These are phyloP conservation scores for Chrysanthemum lavandulifolium DNA, from an alignment of 129 eudicot species.

Conservation along the genomic window DNA sequence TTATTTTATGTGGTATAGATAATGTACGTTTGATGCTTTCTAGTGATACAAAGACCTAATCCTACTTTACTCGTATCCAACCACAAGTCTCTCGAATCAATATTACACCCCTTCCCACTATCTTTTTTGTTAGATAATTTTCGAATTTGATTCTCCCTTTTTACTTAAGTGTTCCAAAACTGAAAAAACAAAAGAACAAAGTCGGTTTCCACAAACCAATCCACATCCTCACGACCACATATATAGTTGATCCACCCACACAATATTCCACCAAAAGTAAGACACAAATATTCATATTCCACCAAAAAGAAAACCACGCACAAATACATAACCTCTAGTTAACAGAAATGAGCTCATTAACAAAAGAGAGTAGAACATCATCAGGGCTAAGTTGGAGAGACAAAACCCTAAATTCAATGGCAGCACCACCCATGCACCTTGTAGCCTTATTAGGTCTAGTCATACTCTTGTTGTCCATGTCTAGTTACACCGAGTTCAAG, in stretches of 20 bases:
- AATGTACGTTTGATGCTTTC: too few species aligned
- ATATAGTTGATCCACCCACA: slow-evolving; percentile 12
- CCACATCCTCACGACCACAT: slow-evolving; percentile 11
- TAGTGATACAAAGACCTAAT: slow-evolving; percentile 1
- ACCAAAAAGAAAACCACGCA: slow-evolving; percentile 4
- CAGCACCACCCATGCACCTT: slow-evolving; percentile 56
- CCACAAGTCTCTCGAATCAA: slow-evolving; percentile 23
- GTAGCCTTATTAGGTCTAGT: slow-evolving; percentile 45
- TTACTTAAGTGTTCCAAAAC: neutral
- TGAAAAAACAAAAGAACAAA: neutral
- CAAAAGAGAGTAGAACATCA: slow-evolving; percentile 27
- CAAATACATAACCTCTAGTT: neutral
- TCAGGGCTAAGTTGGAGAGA: slow-evolving; percentile 54
- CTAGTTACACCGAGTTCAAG: slow-evolving; percentile 41
- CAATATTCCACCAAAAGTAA: neutral
- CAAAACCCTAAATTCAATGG: slow-evolving; percentile 42
- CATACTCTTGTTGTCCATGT: slow-evolving; percentile 41
- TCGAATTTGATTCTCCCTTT: slow-evolving; percentile 22
- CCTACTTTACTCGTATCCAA: slow-evolving; percentile 15
- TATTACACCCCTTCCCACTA: slow-evolving; percentile 21
- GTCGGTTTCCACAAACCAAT: slow-evolving; percentile 3
- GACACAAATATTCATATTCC: neutral
- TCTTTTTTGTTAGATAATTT: neutral
- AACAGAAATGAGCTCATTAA: slow-evolving; percentile 34
- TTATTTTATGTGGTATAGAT: too few species aligned